Base-by-base conservation (phyloP, 2,329 filamentous ascomycete species). In the Fusarium gaditjirri region DNA sequence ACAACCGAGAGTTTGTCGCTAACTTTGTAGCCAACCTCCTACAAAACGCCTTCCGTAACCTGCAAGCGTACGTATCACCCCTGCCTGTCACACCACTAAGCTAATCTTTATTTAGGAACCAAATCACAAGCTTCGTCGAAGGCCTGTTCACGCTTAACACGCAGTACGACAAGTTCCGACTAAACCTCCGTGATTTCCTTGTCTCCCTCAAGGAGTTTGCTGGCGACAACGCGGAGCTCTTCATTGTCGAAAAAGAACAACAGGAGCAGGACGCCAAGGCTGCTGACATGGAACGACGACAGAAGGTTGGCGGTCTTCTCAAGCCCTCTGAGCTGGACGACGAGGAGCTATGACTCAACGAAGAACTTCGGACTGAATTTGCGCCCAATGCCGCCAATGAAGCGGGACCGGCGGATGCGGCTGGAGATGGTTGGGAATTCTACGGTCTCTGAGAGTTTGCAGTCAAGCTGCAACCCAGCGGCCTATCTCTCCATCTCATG, bases 241-340 rank as follows among this genome's bases (percentile, higher is more conserved):
- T 93, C 82, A 91, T 93, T 8, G 95, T 97, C 65, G 96, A 99
- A 82, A 94, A 97, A 82, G 96, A 99, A 83, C 93, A 97, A 81
- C 94, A 94, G 72, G 92, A 95, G 68, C 91, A 90, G 73, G 93
- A 95, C 76, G 93, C 93, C 50, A 94, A 95, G 81, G 91, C 92
- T 53, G 93, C 94, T 27, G 97, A 99, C 81, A 91, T 95, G 77
- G 94, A 98, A 83, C 92, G 95, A 75, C 91, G 94, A 70, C 93
- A 95, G 84, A 98, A 97, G 87, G 94, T 99, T 61, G 95, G 96
- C 75, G 96, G 97, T 78, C 87, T 99, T 69, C 87, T 99, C 78
- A 98, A 99, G 87, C 97, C 96, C 54, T 96, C 94, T n/a, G 96
- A 99, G 81, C 89, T 99, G 80, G 95, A 94, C 74, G 93, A 95